These are phyloP conservation scores for Rhizopus delemar DNA, from an alignment of 371 early-diverging fungal genomes.

Conservation along the genomic window DNA sequence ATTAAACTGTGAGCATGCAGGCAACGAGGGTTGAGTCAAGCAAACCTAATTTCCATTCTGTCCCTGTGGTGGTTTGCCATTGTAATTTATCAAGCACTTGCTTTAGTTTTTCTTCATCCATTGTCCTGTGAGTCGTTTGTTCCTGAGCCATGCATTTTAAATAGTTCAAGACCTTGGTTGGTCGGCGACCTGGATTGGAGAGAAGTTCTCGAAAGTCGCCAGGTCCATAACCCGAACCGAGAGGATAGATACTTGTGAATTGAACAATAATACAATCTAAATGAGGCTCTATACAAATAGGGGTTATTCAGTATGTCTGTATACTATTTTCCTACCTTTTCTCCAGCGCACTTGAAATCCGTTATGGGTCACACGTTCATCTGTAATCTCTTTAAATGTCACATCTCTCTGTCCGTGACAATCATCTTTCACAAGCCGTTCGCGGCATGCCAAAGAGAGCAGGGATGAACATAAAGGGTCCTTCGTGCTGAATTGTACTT, in stretches of 20 bases:
- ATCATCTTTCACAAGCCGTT: slow-evolving; percentile 19
- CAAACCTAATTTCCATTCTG: slow-evolving; percentile 1
- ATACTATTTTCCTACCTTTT: slow-evolving; percentile 14
- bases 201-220: slow-evolving; percentile 26
- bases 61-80: neutral
- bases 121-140: neutral
- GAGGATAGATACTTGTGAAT: slow-evolving; percentile 13
- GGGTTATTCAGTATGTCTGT: neutral
- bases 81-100: neutral
- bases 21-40: neutral
- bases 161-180: slow-evolving; percentile 11
- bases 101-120: neutral
- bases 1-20: neutral
- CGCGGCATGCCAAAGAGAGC: slow-evolving; percentile 15
- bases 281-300: slow-evolving; percentile 8
- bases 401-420: slow-evolving; percentile 16
- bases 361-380: slow-evolving; percentile 26
- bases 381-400: slow-evolving; percentile 23
- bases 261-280: slow-evolving; percentile 14
- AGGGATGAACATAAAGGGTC: slow-evolving; percentile 23
- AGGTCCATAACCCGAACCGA: slow-evolving; percentile 15
- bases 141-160: slow-evolving; percentile 10
- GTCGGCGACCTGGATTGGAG: neutral
- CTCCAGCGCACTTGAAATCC: slow-evolving; percentile 39
- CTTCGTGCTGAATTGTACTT: slow-evolving; percentile 17